These are phyloP conservation scores for Dictyostelium citrinum DNA, from an alignment of 78 protist genomes.

Conservation along the genomic window DNA sequence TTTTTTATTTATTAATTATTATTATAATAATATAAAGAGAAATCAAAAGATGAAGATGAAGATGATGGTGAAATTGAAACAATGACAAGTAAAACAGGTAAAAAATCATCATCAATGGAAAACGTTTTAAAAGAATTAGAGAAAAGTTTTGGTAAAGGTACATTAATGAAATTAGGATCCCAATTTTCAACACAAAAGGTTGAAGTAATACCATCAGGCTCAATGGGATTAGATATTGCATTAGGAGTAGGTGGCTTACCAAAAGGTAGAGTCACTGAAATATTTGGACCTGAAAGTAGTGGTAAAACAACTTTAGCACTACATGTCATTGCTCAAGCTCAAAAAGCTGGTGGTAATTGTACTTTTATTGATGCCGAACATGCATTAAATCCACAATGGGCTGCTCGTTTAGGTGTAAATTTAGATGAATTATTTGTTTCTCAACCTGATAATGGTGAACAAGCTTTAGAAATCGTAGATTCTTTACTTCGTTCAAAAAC, in stretches of 20 bases:
- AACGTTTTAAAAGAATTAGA: constrained; percentile 57
- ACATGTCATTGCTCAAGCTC: constrained; percentile 82
- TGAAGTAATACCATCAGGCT: constrained; percentile 76
- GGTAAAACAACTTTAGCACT: constrained; percentile 81
- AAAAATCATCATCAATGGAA: constrained; percentile 5
- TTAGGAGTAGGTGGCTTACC: constrained; percentile 83
- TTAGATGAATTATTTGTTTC: constrained; percentile 71
- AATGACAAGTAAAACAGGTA: neutral
- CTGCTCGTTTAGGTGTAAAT: constrained; percentile 75
- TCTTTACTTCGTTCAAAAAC: constrained; percentile 65
- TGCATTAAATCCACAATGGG: constrained; percentile 82
- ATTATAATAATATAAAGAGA: neutral
- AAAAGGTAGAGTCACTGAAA: constrained; percentile 77
- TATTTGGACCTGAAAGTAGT: constrained; percentile 85
- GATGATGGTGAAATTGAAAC: neutral
- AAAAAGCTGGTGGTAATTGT: constrained; percentile 81
- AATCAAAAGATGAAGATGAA: neutral
- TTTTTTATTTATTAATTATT: neutral
- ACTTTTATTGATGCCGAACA: constrained; percentile 86
- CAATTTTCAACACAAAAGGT: constrained; percentile 64
- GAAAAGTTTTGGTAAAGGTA: constrained; percentile 76
- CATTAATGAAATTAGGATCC: constrained; percentile 56
- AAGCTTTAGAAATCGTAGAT: constrained; percentile 83
- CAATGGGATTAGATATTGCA: constrained; percentile 82
- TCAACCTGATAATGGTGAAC: constrained; percentile 88